Evolutionary conservation across 225 moss, liverwort and hornwort genomes (phyloP).

Genomic region (Ulota crispa): DNA sequence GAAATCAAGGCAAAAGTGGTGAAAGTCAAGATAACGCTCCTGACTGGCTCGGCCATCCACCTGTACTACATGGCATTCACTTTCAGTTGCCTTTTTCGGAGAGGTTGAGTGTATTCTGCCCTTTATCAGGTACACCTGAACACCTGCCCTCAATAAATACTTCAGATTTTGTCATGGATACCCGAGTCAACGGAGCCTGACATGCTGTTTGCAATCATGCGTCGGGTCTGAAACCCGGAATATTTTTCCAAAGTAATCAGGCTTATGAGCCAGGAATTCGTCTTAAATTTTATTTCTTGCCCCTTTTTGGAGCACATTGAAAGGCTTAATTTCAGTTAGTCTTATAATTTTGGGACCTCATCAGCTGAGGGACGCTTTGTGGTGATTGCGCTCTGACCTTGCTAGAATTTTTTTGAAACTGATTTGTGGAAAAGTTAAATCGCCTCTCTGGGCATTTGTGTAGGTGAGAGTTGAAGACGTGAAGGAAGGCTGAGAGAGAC

Average conservation of each 20-base stretch:
- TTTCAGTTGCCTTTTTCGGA: neutral
- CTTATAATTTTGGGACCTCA: neutral
- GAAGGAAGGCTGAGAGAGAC: neutral
- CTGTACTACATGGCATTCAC: neutral
- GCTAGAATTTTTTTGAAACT: neutral
- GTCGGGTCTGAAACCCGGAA: neutral
- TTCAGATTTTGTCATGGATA: neutral
- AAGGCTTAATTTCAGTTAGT: neutral
- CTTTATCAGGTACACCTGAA: neutral
- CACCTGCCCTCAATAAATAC: neutral
- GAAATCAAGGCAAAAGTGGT: neutral
- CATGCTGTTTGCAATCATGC: constrained; percentile 6
- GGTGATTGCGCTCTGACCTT: neutral
- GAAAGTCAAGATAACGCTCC: constrained; percentile 4
- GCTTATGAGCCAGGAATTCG: neutral
- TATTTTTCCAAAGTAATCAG: neutral
- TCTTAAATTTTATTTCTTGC: neutral
- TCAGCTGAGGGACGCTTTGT: neutral
- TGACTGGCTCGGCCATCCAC: neutral
- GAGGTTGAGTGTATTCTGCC: neutral
- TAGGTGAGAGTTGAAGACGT: neutral
- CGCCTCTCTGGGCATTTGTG: neutral
- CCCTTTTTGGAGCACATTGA: neutral
- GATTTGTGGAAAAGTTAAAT: neutral
- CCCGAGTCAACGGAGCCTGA: constrained; percentile 4